phyloP scores from a whole-genome alignment of 768 basidiomycete genomes.

The Mycena polygramma region DNA sequence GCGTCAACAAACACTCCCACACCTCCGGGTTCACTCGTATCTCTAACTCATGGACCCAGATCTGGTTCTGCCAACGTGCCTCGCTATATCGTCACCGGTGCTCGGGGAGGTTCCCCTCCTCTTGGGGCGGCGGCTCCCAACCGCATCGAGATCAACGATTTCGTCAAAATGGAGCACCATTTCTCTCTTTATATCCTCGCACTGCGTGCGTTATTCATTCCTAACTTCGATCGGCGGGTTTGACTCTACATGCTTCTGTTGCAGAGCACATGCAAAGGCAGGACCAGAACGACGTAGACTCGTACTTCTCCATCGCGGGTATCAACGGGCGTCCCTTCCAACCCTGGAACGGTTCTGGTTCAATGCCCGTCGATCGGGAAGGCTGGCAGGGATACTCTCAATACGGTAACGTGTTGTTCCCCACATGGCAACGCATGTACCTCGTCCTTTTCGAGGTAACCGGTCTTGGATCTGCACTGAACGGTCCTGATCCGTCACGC shows the following conservation, averaged over 20 bases:
- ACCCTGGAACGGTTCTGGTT: constrained; percentile 54
- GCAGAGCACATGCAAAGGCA: not conserved
- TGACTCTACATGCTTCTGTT: too few relatives aligned
- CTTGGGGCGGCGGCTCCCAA: not conserved
- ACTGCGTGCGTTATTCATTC: not conserved
- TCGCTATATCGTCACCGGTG: too few relatives aligned
- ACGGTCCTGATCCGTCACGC: not conserved
- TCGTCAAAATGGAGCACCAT: not conserved
- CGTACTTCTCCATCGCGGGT: constrained; percentile 61
- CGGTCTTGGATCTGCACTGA: constrained; percentile 12
- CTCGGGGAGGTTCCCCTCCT: too few relatives aligned
- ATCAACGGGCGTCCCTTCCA: constrained; percentile 66
- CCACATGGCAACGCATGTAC: constrained; percentile 70
- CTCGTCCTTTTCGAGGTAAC: constrained; percentile 62
- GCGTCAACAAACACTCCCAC: too few relatives aligned
- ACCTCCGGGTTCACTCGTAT: too few relatives aligned
- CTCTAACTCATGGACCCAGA: too few relatives aligned
- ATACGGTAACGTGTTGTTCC: constrained; percentile 66
- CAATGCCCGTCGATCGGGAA: not conserved
- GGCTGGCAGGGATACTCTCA: constrained; percentile 62
- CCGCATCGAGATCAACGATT: not conserved
- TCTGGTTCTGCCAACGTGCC: too few relatives aligned
- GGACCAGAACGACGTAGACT: constrained; percentile 47
- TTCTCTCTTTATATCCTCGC: not conserved
- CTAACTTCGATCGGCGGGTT: too few relatives aligned